phyloP scores from a whole-genome alignment of 768 basidiomycete genomes.

The Agaricus sinodeliciosus region DNA sequence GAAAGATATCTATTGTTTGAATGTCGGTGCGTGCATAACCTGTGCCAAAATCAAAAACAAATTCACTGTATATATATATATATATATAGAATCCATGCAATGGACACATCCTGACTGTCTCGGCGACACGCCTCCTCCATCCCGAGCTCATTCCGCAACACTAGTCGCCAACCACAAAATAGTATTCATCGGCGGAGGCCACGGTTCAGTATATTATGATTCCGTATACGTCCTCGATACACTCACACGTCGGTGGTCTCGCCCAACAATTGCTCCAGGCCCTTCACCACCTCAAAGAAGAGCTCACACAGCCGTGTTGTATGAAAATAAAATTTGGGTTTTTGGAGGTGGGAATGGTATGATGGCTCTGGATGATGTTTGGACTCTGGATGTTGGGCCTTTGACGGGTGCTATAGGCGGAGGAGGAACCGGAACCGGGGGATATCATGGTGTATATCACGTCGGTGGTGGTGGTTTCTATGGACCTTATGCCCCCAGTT shows the following conservation, averaged over 20 bases:
- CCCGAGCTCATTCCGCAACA: slow-evolving; percentile 84
- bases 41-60: not conserved
- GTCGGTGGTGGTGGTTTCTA: not conserved
- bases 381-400: slow-evolving; percentile 63
- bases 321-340: slow-evolving; percentile 67
- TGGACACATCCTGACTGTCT: slow-evolving; percentile 75
- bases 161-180: slow-evolving; percentile 67
- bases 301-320: slow-evolving; percentile 80
- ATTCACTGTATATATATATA: not conserved
- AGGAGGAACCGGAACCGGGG: not conserved
- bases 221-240: slow-evolving; percentile 82
- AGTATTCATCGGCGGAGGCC: slow-evolving; percentile 83
- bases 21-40: slow-evolving; percentile 50
- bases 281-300: slow-evolving; percentile 60
- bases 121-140: slow-evolving; percentile 78
- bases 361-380: slow-evolving; percentile 85
- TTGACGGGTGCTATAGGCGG: slow-evolving; percentile 9
- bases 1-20: slow-evolving; percentile 78
- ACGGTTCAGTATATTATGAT: slow-evolving; percentile 79
- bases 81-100: slow-evolving; percentile 69
- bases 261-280: slow-evolving; percentile 34
- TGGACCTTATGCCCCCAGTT: slow-evolving; percentile 10
- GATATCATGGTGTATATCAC: not conserved
- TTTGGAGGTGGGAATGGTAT: slow-evolving; percentile 95
- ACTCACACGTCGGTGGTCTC: slow-evolving; percentile 56